phyloP scores from a whole-genome alignment of 78 protist genomes.

The Dictyostelium citrinum region DNA sequence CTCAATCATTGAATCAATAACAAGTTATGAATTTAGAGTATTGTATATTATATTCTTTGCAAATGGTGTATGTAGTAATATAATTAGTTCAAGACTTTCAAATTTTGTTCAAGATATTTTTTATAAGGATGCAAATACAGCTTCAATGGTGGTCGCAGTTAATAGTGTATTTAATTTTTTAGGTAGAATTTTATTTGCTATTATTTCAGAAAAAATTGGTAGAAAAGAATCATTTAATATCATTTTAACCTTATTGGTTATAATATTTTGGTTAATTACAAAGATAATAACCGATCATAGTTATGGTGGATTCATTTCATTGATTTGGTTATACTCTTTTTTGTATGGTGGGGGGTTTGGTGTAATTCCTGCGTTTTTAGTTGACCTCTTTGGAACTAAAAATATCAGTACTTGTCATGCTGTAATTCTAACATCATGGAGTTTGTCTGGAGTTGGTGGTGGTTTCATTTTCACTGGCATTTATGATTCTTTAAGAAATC shows the following conservation, averaged over 20 bases:
- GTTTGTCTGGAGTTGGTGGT: not conserved
- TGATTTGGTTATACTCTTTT: not conserved
- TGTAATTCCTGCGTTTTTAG: conserved; percentile 70
- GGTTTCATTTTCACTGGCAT: conserved; percentile 24
- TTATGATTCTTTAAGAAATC: not conserved
- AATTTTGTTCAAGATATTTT: conserved; percentile 70
- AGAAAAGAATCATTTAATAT: conserved; percentile 20
- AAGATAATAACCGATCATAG: not conserved
- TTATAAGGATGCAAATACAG: conserved; percentile 20
- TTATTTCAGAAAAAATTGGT: conserved; percentile 62
- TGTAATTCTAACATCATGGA: not conserved
- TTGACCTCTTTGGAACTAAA: conserved; percentile 66
- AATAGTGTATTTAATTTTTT: conserved; percentile 76
- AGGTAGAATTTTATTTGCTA: conserved; percentile 52
- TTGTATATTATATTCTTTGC: conserved; percentile 56
- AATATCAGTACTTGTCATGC: conserved; percentile 79
- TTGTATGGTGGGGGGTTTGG: conserved; percentile 68
- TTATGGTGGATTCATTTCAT: not conserved
- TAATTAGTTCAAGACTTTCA: conserved; percentile 55
- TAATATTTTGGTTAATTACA: not conserved
- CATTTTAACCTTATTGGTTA: not conserved
- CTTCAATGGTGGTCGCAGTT: conserved; percentile 66
- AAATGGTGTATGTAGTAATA: conserved; percentile 45
- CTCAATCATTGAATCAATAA: not conserved
- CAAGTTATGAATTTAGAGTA: conserved; percentile 48